Conservation (phyloP, 2,329 filamentous ascomycete species). For the Trichoderma gracile region DNA sequence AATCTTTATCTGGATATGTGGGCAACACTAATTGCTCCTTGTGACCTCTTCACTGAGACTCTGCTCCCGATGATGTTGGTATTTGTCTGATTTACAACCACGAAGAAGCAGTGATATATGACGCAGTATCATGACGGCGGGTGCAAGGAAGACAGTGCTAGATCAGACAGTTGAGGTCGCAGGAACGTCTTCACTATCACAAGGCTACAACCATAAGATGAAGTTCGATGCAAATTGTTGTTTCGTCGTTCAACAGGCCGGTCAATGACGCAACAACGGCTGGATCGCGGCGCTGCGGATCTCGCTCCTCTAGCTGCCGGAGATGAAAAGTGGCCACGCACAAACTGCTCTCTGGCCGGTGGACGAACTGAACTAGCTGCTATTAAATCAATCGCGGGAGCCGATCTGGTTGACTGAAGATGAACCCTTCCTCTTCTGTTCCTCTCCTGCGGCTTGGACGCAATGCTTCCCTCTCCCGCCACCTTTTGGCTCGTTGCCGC, state of each 20-base stretch:
- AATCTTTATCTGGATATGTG: constrained; percentile 5
- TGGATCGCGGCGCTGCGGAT: constrained; percentile 8
- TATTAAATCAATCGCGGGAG: background rate
- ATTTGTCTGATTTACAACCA: no score
- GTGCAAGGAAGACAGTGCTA: no score
- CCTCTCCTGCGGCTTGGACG: background rate
- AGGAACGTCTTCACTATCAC: no score
- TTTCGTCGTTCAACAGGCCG: background rate
- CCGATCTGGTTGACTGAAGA: background rate
- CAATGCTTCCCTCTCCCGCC: constrained; percentile 11
- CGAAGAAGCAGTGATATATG: no score
- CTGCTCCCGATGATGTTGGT: background rate
- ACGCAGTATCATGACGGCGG: no score
- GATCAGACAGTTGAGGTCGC: no score
- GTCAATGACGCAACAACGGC: constrained; percentile 16
- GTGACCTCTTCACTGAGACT: constrained; percentile 1
- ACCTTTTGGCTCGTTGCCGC: background rate
- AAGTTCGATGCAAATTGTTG: background rate
- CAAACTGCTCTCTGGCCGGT: background rate
- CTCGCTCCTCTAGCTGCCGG: constrained; percentile 17
- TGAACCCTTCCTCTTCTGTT: background rate
- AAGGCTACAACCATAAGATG: background rate
- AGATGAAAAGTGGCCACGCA: constrained; percentile 12
- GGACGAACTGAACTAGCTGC: background rate
- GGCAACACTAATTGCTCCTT: constrained; percentile 5